Evolutionary conservation across 164 flowering plant species (phyloP), one percentile per base, ranked within the genome.

Genomic region (Echeveria elegans): DNA sequence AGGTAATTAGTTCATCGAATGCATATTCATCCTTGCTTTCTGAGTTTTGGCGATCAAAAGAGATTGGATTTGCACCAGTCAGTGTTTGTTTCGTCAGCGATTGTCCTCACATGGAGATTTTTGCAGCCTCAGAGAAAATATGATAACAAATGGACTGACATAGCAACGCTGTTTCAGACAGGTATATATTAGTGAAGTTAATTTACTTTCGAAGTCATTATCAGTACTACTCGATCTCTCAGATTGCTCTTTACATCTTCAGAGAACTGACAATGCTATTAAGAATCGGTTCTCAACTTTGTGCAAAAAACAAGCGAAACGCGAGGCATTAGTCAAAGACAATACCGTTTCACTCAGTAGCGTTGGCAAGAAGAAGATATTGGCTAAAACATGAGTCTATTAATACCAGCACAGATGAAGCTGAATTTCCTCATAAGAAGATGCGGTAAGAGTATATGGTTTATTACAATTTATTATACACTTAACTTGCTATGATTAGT

Each of bases 111-210:
- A 23, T 19, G 6, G 19, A 18, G 6, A 50, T 12, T 60, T 75
- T 40, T 80, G 75, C 90, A 93, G 98, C 96, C 98, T 36, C 98
- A 93, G 69, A 86, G 78, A 77, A 82, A 90, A 64, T 93, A 80
- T 78, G 98, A 97, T 28, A 93, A 93, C 74, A 82, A 90, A 75
- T 93, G 98, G 97, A 93, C 98, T 65, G 98, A 90, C 72, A 93
- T 93, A 64, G 97, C 98, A 26, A 93, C 90, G 82, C 92, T 93
- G 98, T 93, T 67, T 87, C 98, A 69, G 98, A 97, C 82, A 90
- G 98, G 98, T 93, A 82, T 45, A 72, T 65, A 36, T 31, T 24
- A 23, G 62, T 28, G 63, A 47, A 47, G n/a, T 47, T 12, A 0
- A 19, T 47, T 47, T 23, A 47, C 2, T 7, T 16, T 47, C 21